Conservation (phyloP, 1,284 basidiomycete genomes). For the Megacollybia platyphylla region DNA sequence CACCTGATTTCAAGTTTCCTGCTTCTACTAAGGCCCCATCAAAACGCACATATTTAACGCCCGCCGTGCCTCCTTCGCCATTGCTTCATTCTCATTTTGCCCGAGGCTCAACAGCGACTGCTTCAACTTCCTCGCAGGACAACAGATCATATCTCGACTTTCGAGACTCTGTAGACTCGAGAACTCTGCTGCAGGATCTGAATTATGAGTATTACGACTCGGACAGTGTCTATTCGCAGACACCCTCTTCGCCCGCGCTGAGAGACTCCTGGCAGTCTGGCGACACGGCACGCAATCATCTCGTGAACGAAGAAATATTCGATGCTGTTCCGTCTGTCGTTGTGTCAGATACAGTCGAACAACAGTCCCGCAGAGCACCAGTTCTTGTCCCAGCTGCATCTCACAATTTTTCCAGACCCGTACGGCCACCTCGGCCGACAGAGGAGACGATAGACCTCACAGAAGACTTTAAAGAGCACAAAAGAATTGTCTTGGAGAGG, state of each 20-base stretch:
- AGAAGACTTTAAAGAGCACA: conserved; percentile 28
- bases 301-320: background rate
- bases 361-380: conserved; percentile 15
- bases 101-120: conserved; percentile 38
- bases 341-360: conserved; percentile 18
- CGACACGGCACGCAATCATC: background rate
- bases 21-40: background rate
- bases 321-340: conserved; percentile 14
- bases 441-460: conserved; percentile 9
- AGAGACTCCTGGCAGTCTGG: conserved; percentile 21
- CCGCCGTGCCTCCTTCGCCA: conserved; percentile 32
- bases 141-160: conserved; percentile 18
- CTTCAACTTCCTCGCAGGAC: conserved; percentile 19
- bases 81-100: conserved; percentile 50
- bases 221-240: conserved; percentile 24
- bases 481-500: conserved; percentile 46
- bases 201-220: conserved; percentile 19
- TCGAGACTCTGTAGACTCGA: conserved; percentile 17
- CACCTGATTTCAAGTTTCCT: background rate
- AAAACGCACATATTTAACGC: background rate
- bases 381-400: conserved; percentile 23
- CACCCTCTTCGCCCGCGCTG: conserved; percentile 11
- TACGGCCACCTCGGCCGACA: conserved; percentile 27
- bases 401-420: conserved; percentile 42
- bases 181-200: conserved; percentile 21